These are phyloP conservation scores for Colletotrichum phormii DNA, from an alignment of 2,329 filamentous ascomycete species.

Conservation along the genomic window DNA sequence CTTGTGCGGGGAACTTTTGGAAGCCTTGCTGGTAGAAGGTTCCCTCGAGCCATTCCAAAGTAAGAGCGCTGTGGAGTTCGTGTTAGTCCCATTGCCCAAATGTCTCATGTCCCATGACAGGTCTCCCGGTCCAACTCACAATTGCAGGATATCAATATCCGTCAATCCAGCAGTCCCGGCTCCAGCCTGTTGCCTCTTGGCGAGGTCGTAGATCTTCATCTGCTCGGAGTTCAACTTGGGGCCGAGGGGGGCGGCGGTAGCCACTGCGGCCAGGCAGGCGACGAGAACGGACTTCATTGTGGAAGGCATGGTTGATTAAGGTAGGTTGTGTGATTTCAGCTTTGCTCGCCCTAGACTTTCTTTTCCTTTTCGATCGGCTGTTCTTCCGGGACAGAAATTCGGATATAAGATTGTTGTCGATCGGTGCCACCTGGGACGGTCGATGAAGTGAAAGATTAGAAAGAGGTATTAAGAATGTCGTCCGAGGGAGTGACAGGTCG, in stretches of 20 bases:
- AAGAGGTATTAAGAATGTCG: conserved; percentile 41
- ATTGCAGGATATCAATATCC: conserved; percentile 69
- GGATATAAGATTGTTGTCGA: conserved; percentile 22
- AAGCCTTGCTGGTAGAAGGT: conserved; percentile 80
- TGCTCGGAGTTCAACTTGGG: conserved; percentile 58
- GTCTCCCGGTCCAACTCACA: conserved; percentile 55
- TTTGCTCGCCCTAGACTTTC: conserved; percentile 36
- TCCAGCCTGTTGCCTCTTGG: conserved; percentile 63
- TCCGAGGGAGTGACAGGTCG: conserved; percentile 37
- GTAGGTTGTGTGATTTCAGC: conserved; percentile 36
- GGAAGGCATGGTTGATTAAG: conserved; percentile 55
- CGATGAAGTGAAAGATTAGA: conserved; percentile 47
- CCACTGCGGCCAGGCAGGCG: conserved; percentile 57
- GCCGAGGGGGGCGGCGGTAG: conserved; percentile 59
- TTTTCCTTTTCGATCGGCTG: conserved; percentile 38
- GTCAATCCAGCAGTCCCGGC: conserved; percentile 59
- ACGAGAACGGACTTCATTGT: conserved; percentile 58
- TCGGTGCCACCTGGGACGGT: conserved; percentile 38
- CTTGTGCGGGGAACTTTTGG: conserved; percentile 70
- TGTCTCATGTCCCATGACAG: background rate
- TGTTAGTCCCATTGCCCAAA: background rate
- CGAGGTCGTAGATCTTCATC: conserved; percentile 57
- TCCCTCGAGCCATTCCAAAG: conserved; percentile 80
- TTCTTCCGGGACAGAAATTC: conserved; percentile 36
- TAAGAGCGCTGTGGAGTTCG: conserved; percentile 66